Base-by-base conservation (phyloP, 371 early-diverging fungal species). In the Mortierella sp. region DNA sequence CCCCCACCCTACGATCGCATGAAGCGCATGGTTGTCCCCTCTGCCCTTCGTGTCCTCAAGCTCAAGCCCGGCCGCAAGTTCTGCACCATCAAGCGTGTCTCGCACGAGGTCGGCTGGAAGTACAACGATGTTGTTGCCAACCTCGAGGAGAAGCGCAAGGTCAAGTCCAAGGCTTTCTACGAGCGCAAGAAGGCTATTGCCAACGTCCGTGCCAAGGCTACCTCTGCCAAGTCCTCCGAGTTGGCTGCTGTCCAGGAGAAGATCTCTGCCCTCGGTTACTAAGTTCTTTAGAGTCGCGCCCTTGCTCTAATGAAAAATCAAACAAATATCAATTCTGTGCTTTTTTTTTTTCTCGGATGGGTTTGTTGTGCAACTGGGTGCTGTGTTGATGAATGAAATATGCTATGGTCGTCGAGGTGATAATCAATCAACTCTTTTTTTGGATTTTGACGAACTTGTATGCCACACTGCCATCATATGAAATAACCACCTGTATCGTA, bases 31-130 rank as follows among this genome's bases (percentile, higher is more conserved):
- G 98, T 99, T 77, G 95, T 99, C 78, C 99, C 99, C 87, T 93
- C 93, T 77, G 99, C 99, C 73, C 96, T 99, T 76, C 97, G 98
- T 82, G 97, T 98, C 88, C 96, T 99, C 88, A 95, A 97, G 89
- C 93, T 99, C 73, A 95, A 96, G 92, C 99, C 99, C 78, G 97
- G 96, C 74, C 98, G 99, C 90, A 99, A 98, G 95, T 98, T 92
- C 96, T 96, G 96, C 90, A 95, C 95, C 80, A 89, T 99, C 83
- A 96, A 97, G 89, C 96, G 98, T 87, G 93, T 99, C 88, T 93
- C 98, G 76, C 89, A 91, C 87, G 98, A 98, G 93, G 96, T 98
- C 89, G 99, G 99, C 89, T 99, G 99, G 99, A 99, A 99, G 93
- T 98, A 99, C 95, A 92, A 95, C 86, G 98, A 96, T 81, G 96